phyloP scores from a whole-genome alignment of 2,329 filamentous ascomycete genomes.

The Scortechinia acanthostroma region DNA sequence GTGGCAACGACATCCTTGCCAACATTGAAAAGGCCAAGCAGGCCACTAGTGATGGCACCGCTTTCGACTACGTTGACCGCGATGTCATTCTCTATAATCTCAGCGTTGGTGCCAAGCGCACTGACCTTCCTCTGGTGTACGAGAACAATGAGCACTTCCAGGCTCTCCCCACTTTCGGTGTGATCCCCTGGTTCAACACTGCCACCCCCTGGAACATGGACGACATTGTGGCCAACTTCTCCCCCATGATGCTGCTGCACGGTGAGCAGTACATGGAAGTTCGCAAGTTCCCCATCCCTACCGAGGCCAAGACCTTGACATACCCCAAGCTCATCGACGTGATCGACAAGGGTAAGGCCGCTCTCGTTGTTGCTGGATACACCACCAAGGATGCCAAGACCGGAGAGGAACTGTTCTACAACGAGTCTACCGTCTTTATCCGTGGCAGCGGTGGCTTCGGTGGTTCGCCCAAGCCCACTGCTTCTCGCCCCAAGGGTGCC shows the following conservation, averaged over 20 bases:
- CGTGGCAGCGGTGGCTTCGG: slow-evolving; percentile 86
- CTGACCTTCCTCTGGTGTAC: slow-evolving; percentile 1
- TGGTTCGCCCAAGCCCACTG: slow-evolving; percentile 68
- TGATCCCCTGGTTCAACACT: slow-evolving; percentile 2
- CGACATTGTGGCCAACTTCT: neutral
- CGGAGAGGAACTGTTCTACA: slow-evolving; percentile 92
- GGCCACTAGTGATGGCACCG: neutral
- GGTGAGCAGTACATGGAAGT: slow-evolving; percentile 98
- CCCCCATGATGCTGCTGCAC: slow-evolving; percentile 2
- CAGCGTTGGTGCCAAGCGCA: slow-evolving; percentile 2
- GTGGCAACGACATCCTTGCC: neutral
- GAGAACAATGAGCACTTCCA: slow-evolving; percentile 3
- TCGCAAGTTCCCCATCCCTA: slow-evolving; percentile 84
- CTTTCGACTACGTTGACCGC: slow-evolving; percentile 1
- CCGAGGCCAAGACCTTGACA: slow-evolving; percentile 68
- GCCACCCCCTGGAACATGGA: slow-evolving; percentile 2
- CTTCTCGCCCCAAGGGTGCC: slow-evolving; percentile 62
- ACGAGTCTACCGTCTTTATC: slow-evolving; percentile 88
- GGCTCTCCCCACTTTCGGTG: neutral
- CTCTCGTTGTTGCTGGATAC: slow-evolving; percentile 72
- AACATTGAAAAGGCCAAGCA: slow-evolving; percentile 1
- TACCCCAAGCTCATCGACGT: slow-evolving; percentile 83
- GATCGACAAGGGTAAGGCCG: slow-evolving; percentile 88
- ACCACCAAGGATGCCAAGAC: slow-evolving; percentile 79
- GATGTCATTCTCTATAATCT: slow-evolving; percentile 3